Percentiles rank a stretch among this genome's conserved stretches.
Conservation (phyloP, 2,329 filamentous ascomycete species). For the Aspergillus ochraceus region DNA sequence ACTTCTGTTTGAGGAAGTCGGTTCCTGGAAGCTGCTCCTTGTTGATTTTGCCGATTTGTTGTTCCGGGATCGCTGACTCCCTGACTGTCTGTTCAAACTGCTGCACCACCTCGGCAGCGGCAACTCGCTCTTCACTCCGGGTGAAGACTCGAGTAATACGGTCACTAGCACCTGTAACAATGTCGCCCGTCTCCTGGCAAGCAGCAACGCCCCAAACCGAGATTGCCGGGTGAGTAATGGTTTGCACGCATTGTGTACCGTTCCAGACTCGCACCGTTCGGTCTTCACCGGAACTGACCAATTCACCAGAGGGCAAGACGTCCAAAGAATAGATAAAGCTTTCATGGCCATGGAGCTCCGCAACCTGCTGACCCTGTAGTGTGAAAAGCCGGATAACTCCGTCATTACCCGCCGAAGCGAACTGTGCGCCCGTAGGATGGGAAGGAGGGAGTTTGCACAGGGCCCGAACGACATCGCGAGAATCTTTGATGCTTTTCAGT, state of each 20-base stretch:
- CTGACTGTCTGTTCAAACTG: slow-evolving; percentile 82
- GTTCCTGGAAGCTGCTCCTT: slow-evolving; percentile 89
- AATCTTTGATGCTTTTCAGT: slow-evolving; percentile 64
- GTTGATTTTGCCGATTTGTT: slow-evolving; percentile 80
- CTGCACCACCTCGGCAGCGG: slow-evolving; percentile 65
- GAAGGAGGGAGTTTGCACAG: slow-evolving; percentile 74
- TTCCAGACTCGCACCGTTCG: slow-evolving; percentile 90
- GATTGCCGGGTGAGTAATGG: slow-evolving; percentile 94
- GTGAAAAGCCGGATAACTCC: slow-evolving; percentile 86
- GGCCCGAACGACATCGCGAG: slow-evolving; percentile 83
- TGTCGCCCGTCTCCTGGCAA: slow-evolving; percentile 79
- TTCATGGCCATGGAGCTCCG: slow-evolving; percentile 81
- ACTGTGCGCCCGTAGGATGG: slow-evolving; percentile 81
- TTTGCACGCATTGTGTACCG: slow-evolving; percentile 80
- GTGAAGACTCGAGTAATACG: slow-evolving; percentile 82
- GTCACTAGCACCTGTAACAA: slow-evolving; percentile 91
- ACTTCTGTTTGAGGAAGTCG: slow-evolving; percentile 77
- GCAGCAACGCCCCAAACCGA: slow-evolving; percentile 94
- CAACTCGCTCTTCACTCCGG: slow-evolving; percentile 66
- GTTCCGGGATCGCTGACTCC: slow-evolving; percentile 80
- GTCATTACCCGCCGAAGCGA: slow-evolving; percentile 93
- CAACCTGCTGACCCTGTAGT: slow-evolving; percentile 72
- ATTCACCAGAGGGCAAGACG: slow-evolving; percentile 75
- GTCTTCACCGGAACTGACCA: slow-evolving; percentile 91
- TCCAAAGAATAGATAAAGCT: slow-evolving; percentile 91